Percentiles rank a stretch among this genome's conserved stretches.
phyloP scores from a whole-genome alignment of 1,284 basidiomycete genomes.

The Kalmanozyma brasiliensis region DNA sequence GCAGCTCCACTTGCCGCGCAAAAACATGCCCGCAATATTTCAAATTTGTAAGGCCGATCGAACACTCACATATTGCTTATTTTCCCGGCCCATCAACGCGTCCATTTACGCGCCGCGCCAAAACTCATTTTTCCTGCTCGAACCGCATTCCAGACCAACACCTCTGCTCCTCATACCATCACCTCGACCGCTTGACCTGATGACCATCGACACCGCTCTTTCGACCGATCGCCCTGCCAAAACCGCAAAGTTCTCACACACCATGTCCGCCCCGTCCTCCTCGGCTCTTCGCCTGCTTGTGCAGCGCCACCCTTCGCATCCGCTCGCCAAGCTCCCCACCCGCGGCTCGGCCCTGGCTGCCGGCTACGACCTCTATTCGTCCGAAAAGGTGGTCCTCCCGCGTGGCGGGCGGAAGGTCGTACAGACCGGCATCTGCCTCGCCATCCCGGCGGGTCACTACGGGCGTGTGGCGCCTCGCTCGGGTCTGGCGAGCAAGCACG shows the following conservation, averaged over 20 bases:
- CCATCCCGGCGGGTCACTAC: constrained; percentile 90
- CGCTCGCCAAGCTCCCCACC: constrained; percentile 84
- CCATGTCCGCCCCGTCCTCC: constrained; percentile 9
- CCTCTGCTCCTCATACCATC: background rate
- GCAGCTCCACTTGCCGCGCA: constrained; percentile 10
- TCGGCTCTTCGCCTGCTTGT: constrained; percentile 74
- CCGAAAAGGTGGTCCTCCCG: constrained; percentile 57
- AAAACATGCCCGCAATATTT: background rate
- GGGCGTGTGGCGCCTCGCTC: constrained; percentile 94
- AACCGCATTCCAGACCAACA: constrained; percentile 27
- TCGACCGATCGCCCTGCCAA: constrained; percentile 13
- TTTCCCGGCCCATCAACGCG: constrained; percentile 2
- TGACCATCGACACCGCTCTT: constrained; percentile 11
- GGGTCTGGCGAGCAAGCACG: constrained; percentile 93
- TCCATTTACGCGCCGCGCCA: constrained; percentile 40
- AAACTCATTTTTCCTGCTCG: background rate
- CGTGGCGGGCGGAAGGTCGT: constrained; percentile 82
- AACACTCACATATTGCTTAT: background rate
- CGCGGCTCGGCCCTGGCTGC: constrained; percentile 86
- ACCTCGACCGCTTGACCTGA: background rate
- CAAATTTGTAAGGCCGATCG: background rate
- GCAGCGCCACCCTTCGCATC: constrained; percentile 77
- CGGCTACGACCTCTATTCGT: constrained; percentile 94
- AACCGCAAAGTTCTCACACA: constrained; percentile 24
- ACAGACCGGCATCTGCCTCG: constrained; percentile 89